These are phyloP conservation scores for Santalum album DNA, from an alignment of 164 flowering plant species.

Conservation along the genomic window DNA sequence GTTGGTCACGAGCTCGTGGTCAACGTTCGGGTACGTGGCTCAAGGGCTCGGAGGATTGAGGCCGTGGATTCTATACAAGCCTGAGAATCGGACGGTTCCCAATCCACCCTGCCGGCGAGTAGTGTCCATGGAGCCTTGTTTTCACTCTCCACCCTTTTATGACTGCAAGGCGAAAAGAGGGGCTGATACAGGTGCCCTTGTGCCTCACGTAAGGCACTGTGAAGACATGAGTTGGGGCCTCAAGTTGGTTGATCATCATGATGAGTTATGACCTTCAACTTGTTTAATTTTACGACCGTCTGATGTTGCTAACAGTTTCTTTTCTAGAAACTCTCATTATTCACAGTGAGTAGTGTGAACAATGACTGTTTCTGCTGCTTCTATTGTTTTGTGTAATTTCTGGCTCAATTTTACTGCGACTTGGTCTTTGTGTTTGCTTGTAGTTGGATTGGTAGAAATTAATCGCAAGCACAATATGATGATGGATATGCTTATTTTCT, in stretches of 20 bases:
- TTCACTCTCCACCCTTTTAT: constrained; percentile 83
- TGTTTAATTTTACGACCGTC: too few species aligned
- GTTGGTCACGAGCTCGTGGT: constrained; percentile 77
- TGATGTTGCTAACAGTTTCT: too few species aligned
- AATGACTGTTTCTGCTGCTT: too few species aligned
- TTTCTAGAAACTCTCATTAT: too few species aligned
- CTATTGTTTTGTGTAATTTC: too few species aligned
- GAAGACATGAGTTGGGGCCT: constrained; percentile 90
- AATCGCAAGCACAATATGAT: too few species aligned
- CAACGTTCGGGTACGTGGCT: constrained; percentile 90
- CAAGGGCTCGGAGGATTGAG: constrained; percentile 78
- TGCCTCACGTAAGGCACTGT: constrained; percentile 79
- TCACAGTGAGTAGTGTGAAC: too few species aligned
- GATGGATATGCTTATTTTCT: too few species aligned
- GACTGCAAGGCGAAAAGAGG: constrained; percentile 72
- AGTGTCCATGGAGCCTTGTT: constrained; percentile 90
- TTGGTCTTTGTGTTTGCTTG: too few species aligned
- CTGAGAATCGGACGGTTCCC: constrained; percentile 53
- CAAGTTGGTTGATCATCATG: constrained; percentile 40
- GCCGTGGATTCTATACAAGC: constrained; percentile 81
- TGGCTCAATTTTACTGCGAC: too few species aligned
- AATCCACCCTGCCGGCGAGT: constrained; percentile 71
- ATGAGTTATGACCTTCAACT: constrained; percentile 7
- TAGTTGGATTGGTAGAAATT: too few species aligned
- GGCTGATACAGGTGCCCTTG: constrained; percentile 55